Base-by-base conservation (phyloP, 805 yeast species). In the Yamadazyma scolyti region DNA sequence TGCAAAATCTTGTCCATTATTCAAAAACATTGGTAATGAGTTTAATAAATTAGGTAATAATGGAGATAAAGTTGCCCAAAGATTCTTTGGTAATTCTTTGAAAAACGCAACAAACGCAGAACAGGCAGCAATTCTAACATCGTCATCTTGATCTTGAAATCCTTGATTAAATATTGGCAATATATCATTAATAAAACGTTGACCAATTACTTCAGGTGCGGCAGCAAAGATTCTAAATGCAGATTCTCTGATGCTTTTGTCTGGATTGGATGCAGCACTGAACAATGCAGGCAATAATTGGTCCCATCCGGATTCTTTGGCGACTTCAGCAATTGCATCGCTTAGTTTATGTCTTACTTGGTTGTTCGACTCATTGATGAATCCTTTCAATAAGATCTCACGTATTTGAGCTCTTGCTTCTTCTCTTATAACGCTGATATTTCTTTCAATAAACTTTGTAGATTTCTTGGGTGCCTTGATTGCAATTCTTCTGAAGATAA, bases 311-410 rank as follows among this genome's bases (percentile, higher is more conserved):
- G 69, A 71, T 14, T 65, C 67, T 47, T 80, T 79, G 2, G 96
- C 94, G 27, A 90, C 76, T 58, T 89, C 97, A 1, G 97, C 85
- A 28, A 93, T 82, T 6, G 95, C 95, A 65, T 93, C 98, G 2
- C 96, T 80, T 28, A 93, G 65, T 52, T 90, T 93, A 57, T 90
- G 96, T 53, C 97, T 79, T 19, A 87, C 87, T 40, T 75, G 76
- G 39, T 76, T 77, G n/a, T 82, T 64, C 52, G 81, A 86, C 37
- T 71, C 79, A 8, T 77, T 54, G 3, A 75, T 53, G 47, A 90
- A 86, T 10, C 96, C 97, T 36, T 72, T 72, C 43, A 89, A 66
- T 22, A 90, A 70, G 14, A 76, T 66, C 11, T 64, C 45, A 43
- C 94, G 76, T 30, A 90, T 76, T 48, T 81, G 82, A 22, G 49